Conservation (phyloP, 352 stramenopile species). For the Phytophthora crassamura region DNA sequence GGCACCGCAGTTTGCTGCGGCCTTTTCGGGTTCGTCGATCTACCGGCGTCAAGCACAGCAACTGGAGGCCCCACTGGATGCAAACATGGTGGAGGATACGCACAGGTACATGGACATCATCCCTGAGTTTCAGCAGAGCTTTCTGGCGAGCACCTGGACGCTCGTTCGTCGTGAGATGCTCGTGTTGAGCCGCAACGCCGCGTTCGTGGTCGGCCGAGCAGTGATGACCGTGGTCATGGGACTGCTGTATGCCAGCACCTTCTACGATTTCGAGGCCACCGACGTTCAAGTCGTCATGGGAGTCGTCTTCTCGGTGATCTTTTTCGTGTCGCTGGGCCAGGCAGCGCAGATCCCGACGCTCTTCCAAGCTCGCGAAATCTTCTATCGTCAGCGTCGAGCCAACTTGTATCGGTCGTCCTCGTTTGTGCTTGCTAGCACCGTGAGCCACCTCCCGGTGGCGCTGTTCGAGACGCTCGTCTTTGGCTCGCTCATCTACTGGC, state of each 20-base stretch:
- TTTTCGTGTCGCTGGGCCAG: constrained; percentile 77
- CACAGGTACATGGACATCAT: constrained; percentile 84
- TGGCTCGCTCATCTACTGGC: constrained; percentile 82
- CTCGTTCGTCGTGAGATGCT: constrained; percentile 59
- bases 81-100: constrained; percentile 33
- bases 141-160: constrained; percentile 35
- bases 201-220: constrained; percentile 48
- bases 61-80: constrained; percentile 28
- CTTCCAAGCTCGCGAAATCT: constrained; percentile 72
- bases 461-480: constrained; percentile 76
- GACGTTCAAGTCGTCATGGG: constrained; percentile 65
- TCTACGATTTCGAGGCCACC: constrained; percentile 49
- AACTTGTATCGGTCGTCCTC: constrained; percentile 67
- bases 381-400: constrained; percentile 46
- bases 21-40: constrained; percentile 34
- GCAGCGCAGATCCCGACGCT: constrained; percentile 80
- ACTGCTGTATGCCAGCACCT: constrained; percentile 50
- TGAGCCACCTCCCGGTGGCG: constrained; percentile 48
- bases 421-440: constrained; percentile 63
- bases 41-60: constrained; percentile 25
- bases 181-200: constrained; percentile 50
- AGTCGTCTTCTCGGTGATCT: constrained; percentile 80
- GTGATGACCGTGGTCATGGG: constrained; percentile 55
- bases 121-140: constrained; percentile 44
- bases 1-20: constrained; percentile 36